These are phyloP conservation scores for Lachancea kluyveri DNA, from an alignment of 805 yeast species.

Conservation along the genomic window DNA sequence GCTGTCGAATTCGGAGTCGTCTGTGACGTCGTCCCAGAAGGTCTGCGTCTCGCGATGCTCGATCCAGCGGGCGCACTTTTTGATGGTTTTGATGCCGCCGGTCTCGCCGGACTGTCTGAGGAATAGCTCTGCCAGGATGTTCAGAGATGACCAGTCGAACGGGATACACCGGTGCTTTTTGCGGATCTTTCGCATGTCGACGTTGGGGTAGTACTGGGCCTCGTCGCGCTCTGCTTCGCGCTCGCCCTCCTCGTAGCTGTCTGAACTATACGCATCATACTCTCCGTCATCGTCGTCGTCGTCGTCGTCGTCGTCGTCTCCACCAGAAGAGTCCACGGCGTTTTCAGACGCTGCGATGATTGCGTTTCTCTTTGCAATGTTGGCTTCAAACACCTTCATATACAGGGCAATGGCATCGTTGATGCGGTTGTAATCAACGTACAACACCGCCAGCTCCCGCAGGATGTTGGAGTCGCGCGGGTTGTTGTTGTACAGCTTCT, in stretches of 20 bases:
- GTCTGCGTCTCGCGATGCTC: slow-evolving; percentile 53
- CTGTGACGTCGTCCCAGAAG: slow-evolving; percentile 41
- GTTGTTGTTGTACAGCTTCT: slow-evolving; percentile 45
- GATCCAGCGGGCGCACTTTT: slow-evolving; percentile 76
- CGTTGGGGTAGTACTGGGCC: slow-evolving; percentile 22
- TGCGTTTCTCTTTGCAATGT: slow-evolving; percentile 39
- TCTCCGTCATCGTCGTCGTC: slow-evolving; percentile 11
- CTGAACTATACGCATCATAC: slow-evolving; percentile 13
- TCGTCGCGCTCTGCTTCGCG: slow-evolving; percentile 19
- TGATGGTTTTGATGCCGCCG: slow-evolving; percentile 59
- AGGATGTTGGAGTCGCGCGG: slow-evolving; percentile 58
- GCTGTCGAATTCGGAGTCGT: slow-evolving; percentile 81
- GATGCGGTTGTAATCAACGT: slow-evolving; percentile 47
- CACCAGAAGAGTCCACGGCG: slow-evolving; percentile 29
- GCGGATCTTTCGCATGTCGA: slow-evolving; percentile 26
- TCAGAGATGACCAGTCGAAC: slow-evolving; percentile 86
- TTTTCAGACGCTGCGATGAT: slow-evolving; percentile 24
- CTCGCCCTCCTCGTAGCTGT: slow-evolving; percentile 15
- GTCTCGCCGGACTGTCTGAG: slow-evolving; percentile 46
- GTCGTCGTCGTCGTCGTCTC: slow-evolving; percentile 20
- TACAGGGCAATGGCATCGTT: slow-evolving; percentile 73
- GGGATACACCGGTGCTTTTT: slow-evolving; percentile 35
- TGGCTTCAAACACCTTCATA: slow-evolving; percentile 54
- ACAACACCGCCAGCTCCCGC: slow-evolving; percentile 51
- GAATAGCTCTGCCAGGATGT: slow-evolving; percentile 75